These are phyloP conservation scores for Fusarium floridanum DNA, from an alignment of 2,329 filamentous ascomycete species.

Conservation along the genomic window DNA sequence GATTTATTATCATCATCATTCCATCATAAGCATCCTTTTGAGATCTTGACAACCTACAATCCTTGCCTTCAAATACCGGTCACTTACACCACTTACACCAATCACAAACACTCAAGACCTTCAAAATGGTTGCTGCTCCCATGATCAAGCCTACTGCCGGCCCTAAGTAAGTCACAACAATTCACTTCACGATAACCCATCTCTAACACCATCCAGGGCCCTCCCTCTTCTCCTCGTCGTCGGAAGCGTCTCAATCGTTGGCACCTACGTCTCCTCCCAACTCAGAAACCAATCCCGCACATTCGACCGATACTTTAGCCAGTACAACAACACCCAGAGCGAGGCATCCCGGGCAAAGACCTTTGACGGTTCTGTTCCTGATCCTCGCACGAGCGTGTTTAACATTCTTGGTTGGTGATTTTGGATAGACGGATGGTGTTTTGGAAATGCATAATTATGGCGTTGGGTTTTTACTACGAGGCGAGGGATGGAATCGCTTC, in stretches of 20 bases:
- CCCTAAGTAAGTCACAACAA: conserved; percentile 32
- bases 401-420: conserved; percentile 44
- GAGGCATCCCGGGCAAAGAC: conserved; percentile 37
- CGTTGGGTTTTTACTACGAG: conserved; percentile 4
- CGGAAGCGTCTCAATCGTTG: conserved; percentile 38
- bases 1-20: conserved; percentile 26
- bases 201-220: conserved; percentile 30
- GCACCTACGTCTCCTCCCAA: conserved; percentile 34
- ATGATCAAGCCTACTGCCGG: conserved; percentile 36
- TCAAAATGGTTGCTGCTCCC: conserved; percentile 38
- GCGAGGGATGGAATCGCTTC: conserved; percentile 19
- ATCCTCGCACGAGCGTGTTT: conserved; percentile 42
- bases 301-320: conserved; percentile 43
- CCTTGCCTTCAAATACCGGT: conserved; percentile 12
- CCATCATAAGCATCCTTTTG: conserved; percentile 23
- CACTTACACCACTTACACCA: conserved; percentile 31
- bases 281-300: conserved; percentile 36
- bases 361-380: conserved; percentile 40
- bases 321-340: conserved; percentile 43
- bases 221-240: conserved; percentile 41
- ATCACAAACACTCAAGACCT: conserved; percentile 15
- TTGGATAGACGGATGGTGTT: background rate
- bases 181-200: background rate
- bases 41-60: conserved; percentile 25
- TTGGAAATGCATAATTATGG: conserved; percentile 12